Base-by-base conservation (phyloP, 2,329 filamentous ascomycete species). In the Hymenoscyphus scutula region DNA sequence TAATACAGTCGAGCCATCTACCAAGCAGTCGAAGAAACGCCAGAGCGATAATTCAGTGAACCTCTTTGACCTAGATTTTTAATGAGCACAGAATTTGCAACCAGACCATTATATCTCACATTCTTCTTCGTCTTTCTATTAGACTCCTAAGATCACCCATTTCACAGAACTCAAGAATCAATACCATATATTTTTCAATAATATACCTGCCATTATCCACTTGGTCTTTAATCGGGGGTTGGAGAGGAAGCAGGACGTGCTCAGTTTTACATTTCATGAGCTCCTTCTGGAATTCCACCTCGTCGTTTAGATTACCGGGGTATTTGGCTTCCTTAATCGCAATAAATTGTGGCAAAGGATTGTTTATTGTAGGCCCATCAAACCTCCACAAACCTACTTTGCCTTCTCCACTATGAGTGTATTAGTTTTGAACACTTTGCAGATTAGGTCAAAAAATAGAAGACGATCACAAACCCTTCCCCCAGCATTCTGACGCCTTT, bases 21-120 rank as follows among this genome's bases (percentile, higher is more conserved):
- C 48, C 15, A 60, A 60, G 38, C 58, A 60, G n/a, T 54, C 23
- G 23, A 60, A 60, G 4, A 60, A 37, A 4, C 7, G 15, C 58
- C 58, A 60, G 17, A 60, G 38, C 5, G 58, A 54, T 19, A 38
- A 15, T 54, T 60, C 58, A 23, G 53, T 27, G 23, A 60, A 54
- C 27, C 29, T 38, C n/a, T 48, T 58, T 58, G n/a, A 11, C 37
- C 45, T 48, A 11, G 6, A 19, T 19, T 25, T 10, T 23, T 23
- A 11, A 13, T 48, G 10, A 48, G 45, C 13, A 48, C 11, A 13
- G 8, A 15, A 19, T 23, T 11, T 19, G 13, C 8, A 23, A 3
- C n/a, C 8, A 48, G n/a, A 10, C 45, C 5, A 25, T 23, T 13
- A 23, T 23, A 23, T 23, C 19, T 48, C 45, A 48, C 45, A 23